Evolutionary conservation across 192 early-diverging fungal species (phyloP).

Genomic region (Geranomyces variabilis): DNA sequence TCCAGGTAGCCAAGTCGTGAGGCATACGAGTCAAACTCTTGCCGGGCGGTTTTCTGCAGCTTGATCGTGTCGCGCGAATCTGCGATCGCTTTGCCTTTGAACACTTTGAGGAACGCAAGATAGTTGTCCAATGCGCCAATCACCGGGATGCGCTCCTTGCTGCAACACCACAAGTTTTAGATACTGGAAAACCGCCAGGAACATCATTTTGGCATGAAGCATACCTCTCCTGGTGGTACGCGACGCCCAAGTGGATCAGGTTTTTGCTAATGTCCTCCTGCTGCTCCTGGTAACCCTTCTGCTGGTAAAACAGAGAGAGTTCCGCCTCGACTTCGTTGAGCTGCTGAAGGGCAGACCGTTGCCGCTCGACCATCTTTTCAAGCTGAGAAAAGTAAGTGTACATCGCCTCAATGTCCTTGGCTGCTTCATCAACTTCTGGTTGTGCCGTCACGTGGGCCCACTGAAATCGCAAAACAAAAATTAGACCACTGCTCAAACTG

Average conservation of each 20-base stretch:
- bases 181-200: conserved; percentile 2
- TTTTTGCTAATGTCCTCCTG: conserved; percentile 50
- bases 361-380: conserved; percentile 45
- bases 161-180: not conserved
- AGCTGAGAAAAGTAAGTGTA: conserved; percentile 47
- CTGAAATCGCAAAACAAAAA: conserved; percentile 2
- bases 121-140: conserved; percentile 43
- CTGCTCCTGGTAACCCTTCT: conserved; percentile 57
- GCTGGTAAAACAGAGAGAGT: conserved; percentile 55
- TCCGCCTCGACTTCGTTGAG: conserved; percentile 54
- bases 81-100: conserved; percentile 53
- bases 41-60: conserved; percentile 46
- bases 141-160: conserved; percentile 41
- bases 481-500: not conserved
- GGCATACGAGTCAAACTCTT: conserved; percentile 52
- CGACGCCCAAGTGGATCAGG: conserved; percentile 38
- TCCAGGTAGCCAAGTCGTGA: conserved; percentile 49
- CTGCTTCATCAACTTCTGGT: conserved; percentile 60
- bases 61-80: conserved; percentile 55
- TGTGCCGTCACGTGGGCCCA: conserved; percentile 54
- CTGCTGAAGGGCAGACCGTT: conserved; percentile 39
- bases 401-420: conserved; percentile 49
- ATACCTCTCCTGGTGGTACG: conserved; percentile 35
- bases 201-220: not conserved
- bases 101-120: conserved; percentile 47